Conservation (phyloP, 768 basidiomycete species). For the Rhodotorula toruloides region DNA sequence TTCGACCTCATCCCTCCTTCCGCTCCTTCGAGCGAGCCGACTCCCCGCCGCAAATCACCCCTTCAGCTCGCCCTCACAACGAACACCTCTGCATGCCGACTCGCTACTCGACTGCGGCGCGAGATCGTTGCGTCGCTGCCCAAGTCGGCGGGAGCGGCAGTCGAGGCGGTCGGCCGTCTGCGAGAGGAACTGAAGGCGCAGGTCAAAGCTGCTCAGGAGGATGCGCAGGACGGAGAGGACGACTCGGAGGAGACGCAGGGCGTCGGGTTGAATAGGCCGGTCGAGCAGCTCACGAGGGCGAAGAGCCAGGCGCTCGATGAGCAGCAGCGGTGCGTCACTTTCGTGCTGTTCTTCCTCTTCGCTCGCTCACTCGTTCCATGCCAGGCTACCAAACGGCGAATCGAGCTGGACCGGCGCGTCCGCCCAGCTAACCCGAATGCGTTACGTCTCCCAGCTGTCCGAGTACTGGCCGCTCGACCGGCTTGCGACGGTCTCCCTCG, state of each 20-base stretch:
- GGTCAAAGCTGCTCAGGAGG: conserved; percentile 46
- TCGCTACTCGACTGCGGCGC: conserved; percentile 70
- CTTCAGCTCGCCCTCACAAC: conserved; percentile 73
- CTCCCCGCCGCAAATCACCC: conserved; percentile 45
- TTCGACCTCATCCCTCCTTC: conserved; percentile 53
- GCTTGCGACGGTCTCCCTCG: conserved; percentile 60
- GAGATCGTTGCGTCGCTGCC: conserved; percentile 75
- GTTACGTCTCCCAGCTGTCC: conserved; percentile 88
- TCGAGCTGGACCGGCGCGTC: conserved; percentile 17
- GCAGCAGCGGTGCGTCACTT: background rate
- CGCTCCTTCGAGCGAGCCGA: conserved; percentile 1
- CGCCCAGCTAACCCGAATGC: conserved; percentile 58
- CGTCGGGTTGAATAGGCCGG: conserved; percentile 48
- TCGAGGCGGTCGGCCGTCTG: conserved; percentile 65
- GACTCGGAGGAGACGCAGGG: conserved; percentile 34
- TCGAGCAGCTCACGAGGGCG: conserved; percentile 45
- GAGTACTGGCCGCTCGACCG: conserved; percentile 87
- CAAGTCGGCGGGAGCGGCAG: conserved; percentile 66
- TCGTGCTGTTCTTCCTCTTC: too few species aligned
- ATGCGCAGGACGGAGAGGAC: conserved; percentile 23
- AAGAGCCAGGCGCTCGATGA: conserved; percentile 35
- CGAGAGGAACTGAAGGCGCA: conserved; percentile 54
- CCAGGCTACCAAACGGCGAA: background rate
- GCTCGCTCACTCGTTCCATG: background rate
- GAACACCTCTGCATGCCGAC: conserved; percentile 82